Evolutionary conservation across 352 stramenopile species (phyloP).

Genomic region (Lagenidium giganteum): DNA sequence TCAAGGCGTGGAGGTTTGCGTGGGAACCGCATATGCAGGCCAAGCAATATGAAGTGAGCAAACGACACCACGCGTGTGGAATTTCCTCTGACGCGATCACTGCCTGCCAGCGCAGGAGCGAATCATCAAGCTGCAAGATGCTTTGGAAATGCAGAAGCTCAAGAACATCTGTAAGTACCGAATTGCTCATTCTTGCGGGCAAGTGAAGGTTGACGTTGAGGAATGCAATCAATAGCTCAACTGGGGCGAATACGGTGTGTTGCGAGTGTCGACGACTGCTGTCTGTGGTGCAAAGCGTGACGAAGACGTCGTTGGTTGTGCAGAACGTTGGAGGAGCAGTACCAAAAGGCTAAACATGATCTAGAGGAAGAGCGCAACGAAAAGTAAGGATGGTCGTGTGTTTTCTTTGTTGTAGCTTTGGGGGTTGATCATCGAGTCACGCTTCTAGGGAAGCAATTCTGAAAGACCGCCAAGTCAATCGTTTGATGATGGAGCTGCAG

Average conservation of each 20-base stretch:
- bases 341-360: constrained; percentile 51
- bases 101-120: constrained; percentile 28
- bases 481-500: constrained; percentile 58
- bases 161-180: constrained; percentile 63
- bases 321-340: constrained; percentile 54
- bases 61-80: background rate
- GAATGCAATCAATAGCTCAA: constrained; percentile 30
- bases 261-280: background rate
- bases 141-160: constrained; percentile 72
- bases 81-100: background rate
- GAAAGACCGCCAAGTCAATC: constrained; percentile 65
- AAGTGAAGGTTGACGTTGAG: background rate
- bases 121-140: constrained; percentile 77
- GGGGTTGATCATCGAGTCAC: background rate
- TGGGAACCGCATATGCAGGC: no score
- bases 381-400: constrained; percentile 31
- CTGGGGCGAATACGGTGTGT: constrained; percentile 49
- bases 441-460: constrained; percentile 52
- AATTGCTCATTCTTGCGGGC: background rate
- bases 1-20: no score
- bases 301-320: background rate
- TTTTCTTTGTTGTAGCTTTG: background rate
- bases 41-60: constrained; percentile 52
- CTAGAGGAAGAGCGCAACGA: constrained; percentile 68
- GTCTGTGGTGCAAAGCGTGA: background rate